Evolutionary conservation across 140 eudicot genomes (phyloP).

Genomic region (Flaveria floridana): DNA sequence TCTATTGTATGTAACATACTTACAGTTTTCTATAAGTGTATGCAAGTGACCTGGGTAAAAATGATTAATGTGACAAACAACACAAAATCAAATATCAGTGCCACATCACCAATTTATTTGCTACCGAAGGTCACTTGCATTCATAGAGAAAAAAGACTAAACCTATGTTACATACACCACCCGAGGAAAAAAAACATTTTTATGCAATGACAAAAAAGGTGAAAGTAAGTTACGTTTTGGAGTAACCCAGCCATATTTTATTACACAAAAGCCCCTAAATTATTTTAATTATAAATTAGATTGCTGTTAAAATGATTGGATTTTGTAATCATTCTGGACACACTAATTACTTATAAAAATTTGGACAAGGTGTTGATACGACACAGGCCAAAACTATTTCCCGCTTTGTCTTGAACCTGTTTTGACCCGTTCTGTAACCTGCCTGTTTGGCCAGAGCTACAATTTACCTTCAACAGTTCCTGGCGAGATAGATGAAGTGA

Average conservation of each 20-base stretch:
- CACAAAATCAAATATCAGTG: neutral
- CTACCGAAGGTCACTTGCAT: neutral
- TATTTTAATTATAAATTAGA: neutral
- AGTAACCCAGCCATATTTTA: neutral
- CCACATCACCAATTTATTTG: neutral
- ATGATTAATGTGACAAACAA: neutral
- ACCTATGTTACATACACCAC: neutral
- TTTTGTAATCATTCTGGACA: neutral
- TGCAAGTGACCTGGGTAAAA: neutral
- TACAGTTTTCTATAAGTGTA: neutral
- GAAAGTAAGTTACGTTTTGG: neutral
- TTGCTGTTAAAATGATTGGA: neutral
- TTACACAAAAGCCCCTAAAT: neutral
- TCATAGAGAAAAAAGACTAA: neutral
- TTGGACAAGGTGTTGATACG: neutral
- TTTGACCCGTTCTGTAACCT: slow-evolving; percentile 7
- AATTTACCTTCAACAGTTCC: slow-evolving; percentile 43
- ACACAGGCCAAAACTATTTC: neutral
- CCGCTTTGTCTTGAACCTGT: neutral
- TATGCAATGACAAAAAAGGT: neutral
- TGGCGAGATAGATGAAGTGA: slow-evolving; percentile 19
- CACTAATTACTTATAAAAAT: neutral
- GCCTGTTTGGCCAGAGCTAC: neutral
- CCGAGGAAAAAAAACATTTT: too few species aligned
- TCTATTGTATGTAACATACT: neutral